Evolutionary conservation across 441 rosid species (phyloP).

Genomic region (Biscutella laevigata): DNA sequence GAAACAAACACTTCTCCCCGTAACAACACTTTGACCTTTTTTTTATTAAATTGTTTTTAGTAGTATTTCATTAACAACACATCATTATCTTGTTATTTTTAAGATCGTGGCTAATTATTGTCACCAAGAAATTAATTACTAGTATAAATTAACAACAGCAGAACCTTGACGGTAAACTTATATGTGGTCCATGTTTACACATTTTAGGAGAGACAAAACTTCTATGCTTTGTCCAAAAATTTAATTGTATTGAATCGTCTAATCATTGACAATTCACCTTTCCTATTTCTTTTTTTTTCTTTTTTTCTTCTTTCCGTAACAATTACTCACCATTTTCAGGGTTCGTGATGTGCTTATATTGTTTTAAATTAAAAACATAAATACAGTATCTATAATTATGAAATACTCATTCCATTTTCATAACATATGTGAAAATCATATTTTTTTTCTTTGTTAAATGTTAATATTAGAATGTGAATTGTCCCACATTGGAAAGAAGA

Average conservation of each 20-base stretch:
- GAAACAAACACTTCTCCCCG: conserved; percentile 25
- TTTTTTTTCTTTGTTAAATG: no score
- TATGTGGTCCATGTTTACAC: conserved; percentile 33
- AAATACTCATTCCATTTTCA: conserved; percentile 16
- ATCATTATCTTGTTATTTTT: conserved; percentile 15
- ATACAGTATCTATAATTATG: no score
- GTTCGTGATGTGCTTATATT: background rate
- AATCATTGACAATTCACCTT: conserved; percentile 24
- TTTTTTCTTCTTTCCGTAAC: background rate
- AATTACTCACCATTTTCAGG: background rate
- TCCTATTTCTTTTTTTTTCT: background rate
- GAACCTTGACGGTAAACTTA: conserved; percentile 21
- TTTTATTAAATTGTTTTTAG: no score
- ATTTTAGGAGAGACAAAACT: conserved; percentile 32
- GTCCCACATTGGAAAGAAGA: no score
- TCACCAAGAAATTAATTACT: background rate
- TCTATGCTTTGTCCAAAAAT: conserved; percentile 20
- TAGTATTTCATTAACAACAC: no score
- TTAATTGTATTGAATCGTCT: conserved; percentile 12
- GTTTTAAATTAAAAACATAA: no score
- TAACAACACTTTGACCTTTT: conserved; percentile 24
- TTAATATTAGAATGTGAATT: no score
- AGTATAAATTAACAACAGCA: conserved; percentile 17
- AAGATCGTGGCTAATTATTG: conserved; percentile 15
- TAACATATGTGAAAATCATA: no score